Evolutionary conservation across 495 filamentous ascomycete species (phyloP).

Genomic region (Pseudotulostoma volvatum): DNA sequence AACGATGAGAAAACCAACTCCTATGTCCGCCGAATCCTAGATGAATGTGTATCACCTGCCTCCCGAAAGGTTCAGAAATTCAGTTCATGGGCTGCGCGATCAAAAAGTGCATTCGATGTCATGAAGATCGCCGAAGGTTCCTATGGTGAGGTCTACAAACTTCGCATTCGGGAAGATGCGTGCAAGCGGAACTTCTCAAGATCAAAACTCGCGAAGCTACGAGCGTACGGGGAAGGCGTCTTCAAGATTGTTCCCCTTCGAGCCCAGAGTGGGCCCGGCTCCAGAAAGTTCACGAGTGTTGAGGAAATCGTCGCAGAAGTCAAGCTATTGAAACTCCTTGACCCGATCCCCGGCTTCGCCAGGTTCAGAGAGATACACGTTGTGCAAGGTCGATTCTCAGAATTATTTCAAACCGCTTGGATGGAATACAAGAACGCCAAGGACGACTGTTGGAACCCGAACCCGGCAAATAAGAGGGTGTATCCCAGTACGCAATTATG

Average conservation of each 20-base stretch:
- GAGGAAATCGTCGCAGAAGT: constrained; percentile 49
- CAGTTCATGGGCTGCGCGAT: constrained; percentile 25
- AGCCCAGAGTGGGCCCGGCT: constrained; percentile 27
- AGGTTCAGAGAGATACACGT: constrained; percentile 67
- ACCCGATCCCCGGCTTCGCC: constrained; percentile 77
- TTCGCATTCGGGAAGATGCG: constrained; percentile 23
- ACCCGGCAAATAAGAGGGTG: constrained; percentile 39
- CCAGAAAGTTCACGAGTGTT: constrained; percentile 32
- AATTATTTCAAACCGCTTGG: constrained; percentile 47
- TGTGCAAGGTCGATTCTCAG: constrained; percentile 50
- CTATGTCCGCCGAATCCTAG: constrained; percentile 25
- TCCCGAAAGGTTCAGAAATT: constrained; percentile 28
- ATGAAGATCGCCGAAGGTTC: constrained; percentile 36
- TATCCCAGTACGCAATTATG: constrained; percentile 57
- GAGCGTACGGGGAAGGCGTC: constrained; percentile 27
- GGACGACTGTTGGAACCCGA: constrained; percentile 45
- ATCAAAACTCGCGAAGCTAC: constrained; percentile 23
- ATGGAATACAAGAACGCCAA: constrained; percentile 41
- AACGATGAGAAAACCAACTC: constrained; percentile 20
- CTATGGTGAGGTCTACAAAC: constrained; percentile 35
- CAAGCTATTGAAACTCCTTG: constrained; percentile 56
- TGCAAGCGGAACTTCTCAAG: constrained; percentile 24
- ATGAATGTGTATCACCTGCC: constrained; percentile 23
- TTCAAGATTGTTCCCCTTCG: constrained; percentile 36
- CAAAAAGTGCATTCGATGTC: constrained; percentile 25